These are phyloP conservation scores for Debaryomyces tyrocola DNA, from an alignment of 805 yeast species.

Conservation along the genomic window DNA sequence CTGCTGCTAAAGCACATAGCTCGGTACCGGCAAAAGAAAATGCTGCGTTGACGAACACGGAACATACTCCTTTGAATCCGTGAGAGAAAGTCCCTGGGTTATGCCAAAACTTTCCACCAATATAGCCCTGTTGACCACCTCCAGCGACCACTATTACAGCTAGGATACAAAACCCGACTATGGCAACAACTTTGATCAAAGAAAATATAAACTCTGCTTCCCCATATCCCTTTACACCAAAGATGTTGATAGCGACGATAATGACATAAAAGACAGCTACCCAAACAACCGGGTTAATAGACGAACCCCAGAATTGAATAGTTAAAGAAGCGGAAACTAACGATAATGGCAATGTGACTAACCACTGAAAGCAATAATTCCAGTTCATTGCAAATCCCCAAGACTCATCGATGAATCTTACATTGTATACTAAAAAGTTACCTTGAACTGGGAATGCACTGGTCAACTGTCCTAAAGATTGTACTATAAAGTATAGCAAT, in stretches of 20 bases:
- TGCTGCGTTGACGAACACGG: slow-evolving; percentile 39
- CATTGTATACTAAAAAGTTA: slow-evolving; percentile 37
- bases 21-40: slow-evolving; percentile 39
- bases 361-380: slow-evolving; percentile 40
- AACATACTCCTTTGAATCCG: slow-evolving; percentile 40
- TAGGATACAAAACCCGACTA: slow-evolving; percentile 35
- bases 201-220: slow-evolving; percentile 36
- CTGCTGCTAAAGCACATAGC: slow-evolving; percentile 38
- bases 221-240: slow-evolving; percentile 39
- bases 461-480: slow-evolving; percentile 67
- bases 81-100: slow-evolving; percentile 33
- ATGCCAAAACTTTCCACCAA: slow-evolving; percentile 34
- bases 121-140: slow-evolving; percentile 33
- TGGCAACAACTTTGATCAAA: slow-evolving; percentile 32
- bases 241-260: slow-evolving; percentile 27
- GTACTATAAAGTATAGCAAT: slow-evolving; percentile 58
- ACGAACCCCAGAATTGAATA: slow-evolving; percentile 31
- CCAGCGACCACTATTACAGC: slow-evolving; percentile 38
- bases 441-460: slow-evolving; percentile 44
- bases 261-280: slow-evolving; percentile 32
- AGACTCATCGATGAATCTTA: slow-evolving; percentile 35
- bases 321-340: slow-evolving; percentile 40
- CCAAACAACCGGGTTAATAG: slow-evolving; percentile 39
- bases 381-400: slow-evolving; percentile 43
- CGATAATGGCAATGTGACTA: slow-evolving; percentile 37